Evolutionary conservation across 192 early-diverging fungal genomes (phyloP).

Genomic region (Coemansia sp.): DNA sequence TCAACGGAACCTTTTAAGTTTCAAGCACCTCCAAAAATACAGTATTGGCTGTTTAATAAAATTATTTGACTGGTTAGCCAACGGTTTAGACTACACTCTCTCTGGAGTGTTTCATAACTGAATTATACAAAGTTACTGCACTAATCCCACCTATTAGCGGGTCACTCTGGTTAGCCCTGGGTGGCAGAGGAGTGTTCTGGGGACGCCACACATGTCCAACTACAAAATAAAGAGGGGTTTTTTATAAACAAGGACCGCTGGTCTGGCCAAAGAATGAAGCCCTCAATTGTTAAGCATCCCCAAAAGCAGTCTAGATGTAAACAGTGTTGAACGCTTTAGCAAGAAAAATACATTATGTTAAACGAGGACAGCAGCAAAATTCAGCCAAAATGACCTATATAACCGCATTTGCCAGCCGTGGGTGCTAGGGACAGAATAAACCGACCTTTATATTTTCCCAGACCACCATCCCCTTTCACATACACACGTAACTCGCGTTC

Average conservation of each 20-base stretch:
- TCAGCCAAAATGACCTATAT: neutral
- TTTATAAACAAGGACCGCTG: neutral
- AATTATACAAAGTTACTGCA: too few relatives aligned
- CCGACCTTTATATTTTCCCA: neutral
- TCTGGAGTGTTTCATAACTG: too few relatives aligned
- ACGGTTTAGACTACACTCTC: too few relatives aligned
- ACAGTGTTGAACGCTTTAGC: neutral
- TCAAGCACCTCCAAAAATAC: neutral
- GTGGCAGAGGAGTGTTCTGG: too few relatives aligned
- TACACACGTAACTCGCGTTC: constrained; percentile 1
- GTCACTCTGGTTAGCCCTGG: too few relatives aligned
- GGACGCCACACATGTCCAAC: too few relatives aligned
- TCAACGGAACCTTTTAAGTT: constrained; percentile 47
- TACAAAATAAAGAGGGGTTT: neutral
- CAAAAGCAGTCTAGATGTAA: neutral
- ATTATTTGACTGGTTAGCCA: too few relatives aligned
- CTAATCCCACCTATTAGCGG: too few relatives aligned
- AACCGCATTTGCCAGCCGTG: neutral
- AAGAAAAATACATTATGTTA: neutral
- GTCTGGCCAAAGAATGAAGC: neutral
- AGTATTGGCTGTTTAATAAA: too few relatives aligned
- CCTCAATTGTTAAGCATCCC: constrained; percentile 1
- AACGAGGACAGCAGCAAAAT: neutral
- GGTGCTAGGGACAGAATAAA: neutral
- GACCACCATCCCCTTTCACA: neutral